Percentiles rank a stretch among this genome's conserved stretches.
Conservation (phyloP, 2,329 filamentous ascomycete species). For the Lachnellula arida region DNA sequence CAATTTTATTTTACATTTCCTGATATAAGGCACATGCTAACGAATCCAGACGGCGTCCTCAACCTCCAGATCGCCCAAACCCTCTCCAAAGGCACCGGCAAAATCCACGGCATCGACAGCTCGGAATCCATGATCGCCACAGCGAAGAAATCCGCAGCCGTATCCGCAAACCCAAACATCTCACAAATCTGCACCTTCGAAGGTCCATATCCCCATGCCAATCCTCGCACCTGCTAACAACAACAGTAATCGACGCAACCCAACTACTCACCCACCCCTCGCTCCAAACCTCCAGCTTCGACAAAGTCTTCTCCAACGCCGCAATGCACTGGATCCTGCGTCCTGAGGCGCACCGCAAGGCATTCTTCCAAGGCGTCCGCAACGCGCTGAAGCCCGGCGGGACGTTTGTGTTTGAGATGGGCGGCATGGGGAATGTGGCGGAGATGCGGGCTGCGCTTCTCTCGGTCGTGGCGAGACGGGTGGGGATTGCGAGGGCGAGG, state of each 20-base stretch:
- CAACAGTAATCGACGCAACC: constrained; percentile 44
- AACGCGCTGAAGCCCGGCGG: constrained; percentile 51
- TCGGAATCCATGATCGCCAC: constrained; percentile 55
- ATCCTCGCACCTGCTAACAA: neutral
- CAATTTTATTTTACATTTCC: neutral
- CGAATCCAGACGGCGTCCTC: constrained; percentile 49
- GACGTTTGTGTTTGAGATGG: constrained; percentile 64
- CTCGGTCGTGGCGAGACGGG: constrained; percentile 45
- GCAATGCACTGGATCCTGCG: constrained; percentile 61
- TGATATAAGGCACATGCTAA: neutral
- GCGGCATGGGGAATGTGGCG: constrained; percentile 62
- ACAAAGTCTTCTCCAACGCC: constrained; percentile 62
- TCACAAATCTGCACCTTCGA: constrained; percentile 24
- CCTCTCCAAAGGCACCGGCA: constrained; percentile 42
- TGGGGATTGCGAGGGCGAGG: constrained; percentile 45
- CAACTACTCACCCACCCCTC: constrained; percentile 33
- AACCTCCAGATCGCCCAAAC: constrained; percentile 48
- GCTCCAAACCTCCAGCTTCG: constrained; percentile 36
- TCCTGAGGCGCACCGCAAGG: constrained; percentile 34
- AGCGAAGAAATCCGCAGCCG: constrained; percentile 37
- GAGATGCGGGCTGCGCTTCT: constrained; percentile 58
- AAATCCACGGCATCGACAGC: constrained; percentile 53
- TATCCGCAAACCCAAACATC: neutral
- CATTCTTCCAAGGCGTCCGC: constrained; percentile 51
- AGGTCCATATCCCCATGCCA: constrained; percentile 9